phyloP scores from a whole-genome alignment of 805 yeast genomes.

The Barnettozyma sucrosica region DNA sequence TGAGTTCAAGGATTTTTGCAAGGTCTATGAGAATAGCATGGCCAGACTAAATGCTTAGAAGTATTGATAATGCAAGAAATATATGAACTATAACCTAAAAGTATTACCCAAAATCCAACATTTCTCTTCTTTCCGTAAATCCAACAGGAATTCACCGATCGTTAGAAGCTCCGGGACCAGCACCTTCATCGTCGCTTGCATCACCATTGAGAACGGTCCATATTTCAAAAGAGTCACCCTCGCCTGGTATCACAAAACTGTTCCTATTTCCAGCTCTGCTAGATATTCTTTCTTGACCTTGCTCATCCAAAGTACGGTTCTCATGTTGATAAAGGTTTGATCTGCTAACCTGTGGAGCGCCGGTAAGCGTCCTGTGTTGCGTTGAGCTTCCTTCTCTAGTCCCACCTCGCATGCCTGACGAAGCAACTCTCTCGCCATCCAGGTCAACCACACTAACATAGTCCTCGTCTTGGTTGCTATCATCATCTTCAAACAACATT shows the following conservation, averaged over 20 bases:
- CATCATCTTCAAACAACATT: neutral
- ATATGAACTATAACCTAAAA: neutral
- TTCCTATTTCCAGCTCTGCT: constrained; percentile 4
- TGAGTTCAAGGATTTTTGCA: constrained; percentile 41
- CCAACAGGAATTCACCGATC: neutral
- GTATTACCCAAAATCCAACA: neutral
- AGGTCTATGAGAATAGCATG: constrained; percentile 23
- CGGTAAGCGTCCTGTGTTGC: neutral
- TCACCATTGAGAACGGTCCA: constrained; percentile 1
- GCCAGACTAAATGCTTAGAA: neutral
- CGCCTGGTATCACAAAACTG: constrained; percentile 6
- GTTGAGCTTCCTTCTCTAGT: neutral
- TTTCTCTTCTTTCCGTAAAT: neutral
- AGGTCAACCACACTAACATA: constrained; percentile 2
- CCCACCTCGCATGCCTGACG: neutral
- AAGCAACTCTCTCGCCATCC: constrained; percentile 3
- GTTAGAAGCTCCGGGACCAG: neutral
- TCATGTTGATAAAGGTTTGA: neutral
- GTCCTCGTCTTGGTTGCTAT: neutral
- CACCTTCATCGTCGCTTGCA: neutral
- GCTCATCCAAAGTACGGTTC: neutral
- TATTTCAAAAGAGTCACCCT: neutral
- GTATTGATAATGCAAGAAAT: neutral
- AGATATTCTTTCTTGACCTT: neutral
- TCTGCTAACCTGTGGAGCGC: neutral